Percentiles rank a stretch among this genome's conserved stretches.
Conservation (phyloP, 768 basidiomycete genomes). For the Mycena epipterygia region DNA sequence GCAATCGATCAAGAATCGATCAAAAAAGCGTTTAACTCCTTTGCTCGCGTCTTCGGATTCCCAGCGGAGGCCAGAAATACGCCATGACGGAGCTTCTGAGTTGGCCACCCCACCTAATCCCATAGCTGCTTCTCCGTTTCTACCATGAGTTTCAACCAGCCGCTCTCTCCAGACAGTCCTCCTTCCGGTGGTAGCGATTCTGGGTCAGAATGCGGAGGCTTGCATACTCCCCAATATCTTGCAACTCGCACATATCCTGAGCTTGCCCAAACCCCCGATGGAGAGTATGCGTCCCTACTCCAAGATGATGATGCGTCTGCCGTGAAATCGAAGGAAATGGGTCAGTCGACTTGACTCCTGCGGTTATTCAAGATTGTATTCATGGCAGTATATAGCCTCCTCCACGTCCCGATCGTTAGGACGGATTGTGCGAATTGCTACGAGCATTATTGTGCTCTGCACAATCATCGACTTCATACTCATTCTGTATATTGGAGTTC, state of each 20-base stretch:
- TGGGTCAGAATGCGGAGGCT: not conserved
- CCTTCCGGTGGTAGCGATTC: slow-evolving; percentile 1
- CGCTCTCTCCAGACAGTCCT: not conserved
- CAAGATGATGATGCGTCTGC: slow-evolving; percentile 4
- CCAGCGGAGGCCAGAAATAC: not conserved
- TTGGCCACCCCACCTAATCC: too few species aligned
- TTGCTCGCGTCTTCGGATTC: not conserved
- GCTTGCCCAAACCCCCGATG: not conserved
- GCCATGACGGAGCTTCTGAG: too few species aligned
- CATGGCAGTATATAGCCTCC: not conserved
- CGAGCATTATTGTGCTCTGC: slow-evolving; percentile 19
- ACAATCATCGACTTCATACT: slow-evolving; percentile 26
- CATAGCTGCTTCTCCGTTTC: not conserved
- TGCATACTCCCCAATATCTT: not conserved
- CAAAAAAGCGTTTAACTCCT: too few species aligned
- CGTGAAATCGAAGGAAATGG: slow-evolving; percentile 9
- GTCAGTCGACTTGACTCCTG: not conserved
- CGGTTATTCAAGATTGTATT: not conserved
- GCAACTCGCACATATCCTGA: not conserved
- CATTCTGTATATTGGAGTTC: slow-evolving; percentile 29
- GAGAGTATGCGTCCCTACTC: slow-evolving; percentile 18
- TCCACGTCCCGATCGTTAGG: slow-evolving; percentile 7
- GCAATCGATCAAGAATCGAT: too few species aligned
- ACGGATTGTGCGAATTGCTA: slow-evolving; percentile 25
- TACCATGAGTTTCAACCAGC: slow-evolving; percentile 14